phyloP scores from a whole-genome alignment of 352 stramenopile genomes.

The Plasmopara muralis region DNA sequence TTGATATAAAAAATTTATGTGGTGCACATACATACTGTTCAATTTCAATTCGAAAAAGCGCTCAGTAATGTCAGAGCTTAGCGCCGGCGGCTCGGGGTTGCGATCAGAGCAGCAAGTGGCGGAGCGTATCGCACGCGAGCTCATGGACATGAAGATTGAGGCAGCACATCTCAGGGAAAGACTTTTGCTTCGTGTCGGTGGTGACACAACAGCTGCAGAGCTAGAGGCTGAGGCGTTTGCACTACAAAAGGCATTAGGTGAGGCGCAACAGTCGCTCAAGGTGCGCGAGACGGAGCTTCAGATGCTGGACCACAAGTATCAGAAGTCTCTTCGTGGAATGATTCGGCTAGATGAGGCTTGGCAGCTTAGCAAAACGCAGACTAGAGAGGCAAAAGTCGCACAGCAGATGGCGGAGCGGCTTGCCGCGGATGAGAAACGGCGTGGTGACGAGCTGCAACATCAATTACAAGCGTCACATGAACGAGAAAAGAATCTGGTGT shows the following conservation, averaged over 20 bases:
- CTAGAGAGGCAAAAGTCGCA: slow-evolving; percentile 11
- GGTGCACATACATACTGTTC: no score
- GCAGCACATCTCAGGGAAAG: slow-evolving; percentile 66
- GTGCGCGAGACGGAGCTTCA: slow-evolving; percentile 36
- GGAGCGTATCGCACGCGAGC: slow-evolving; percentile 50
- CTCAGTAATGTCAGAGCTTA: slow-evolving; percentile 10
- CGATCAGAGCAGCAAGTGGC: slow-evolving; percentile 42
- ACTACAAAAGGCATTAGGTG: slow-evolving; percentile 44
- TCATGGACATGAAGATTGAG: slow-evolving; percentile 86
- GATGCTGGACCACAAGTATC: slow-evolving; percentile 48
- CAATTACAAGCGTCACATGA: slow-evolving; percentile 10
- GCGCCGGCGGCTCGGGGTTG: slow-evolving; percentile 20
- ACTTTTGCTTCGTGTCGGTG: slow-evolving; percentile 61
- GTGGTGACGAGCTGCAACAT: slow-evolving; percentile 18
- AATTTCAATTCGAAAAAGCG: not conserved
- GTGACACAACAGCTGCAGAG: slow-evolving; percentile 63
- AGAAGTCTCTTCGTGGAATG: slow-evolving; percentile 62
- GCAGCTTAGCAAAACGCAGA: slow-evolving; percentile 43
- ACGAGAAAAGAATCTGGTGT: slow-evolving; percentile 11
- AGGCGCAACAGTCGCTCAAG: slow-evolving; percentile 46
- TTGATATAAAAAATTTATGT: no score
- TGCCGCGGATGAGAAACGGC: slow-evolving; percentile 6
- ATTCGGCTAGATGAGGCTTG: slow-evolving; percentile 68
- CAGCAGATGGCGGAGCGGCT: slow-evolving; percentile 17
- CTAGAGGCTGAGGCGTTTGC: slow-evolving; percentile 75